These are phyloP conservation scores for Tuber calosporum DNA, from an alignment of 495 filamentous ascomycete species.

Conservation along the genomic window DNA sequence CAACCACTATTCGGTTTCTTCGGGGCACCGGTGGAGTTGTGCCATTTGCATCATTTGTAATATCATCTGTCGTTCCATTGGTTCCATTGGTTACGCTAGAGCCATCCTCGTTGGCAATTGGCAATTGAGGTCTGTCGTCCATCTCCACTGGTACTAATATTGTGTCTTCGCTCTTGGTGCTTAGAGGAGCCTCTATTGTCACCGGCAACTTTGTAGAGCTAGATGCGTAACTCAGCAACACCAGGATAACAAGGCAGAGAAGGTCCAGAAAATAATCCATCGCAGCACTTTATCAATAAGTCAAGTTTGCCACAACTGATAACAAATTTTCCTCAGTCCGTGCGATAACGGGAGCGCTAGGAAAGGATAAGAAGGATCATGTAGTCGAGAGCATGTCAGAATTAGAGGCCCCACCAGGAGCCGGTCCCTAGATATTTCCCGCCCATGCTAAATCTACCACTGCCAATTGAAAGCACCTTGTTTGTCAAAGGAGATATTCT, in stretches of 20 bases:
- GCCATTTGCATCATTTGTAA: neutral
- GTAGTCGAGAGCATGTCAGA: neutral
- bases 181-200: neutral
- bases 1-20: conserved; percentile 70
- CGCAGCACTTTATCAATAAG: neutral
- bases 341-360: neutral
- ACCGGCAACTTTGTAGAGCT: neutral
- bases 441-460: neutral
- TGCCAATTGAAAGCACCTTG: neutral
- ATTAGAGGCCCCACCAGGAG: neutral
- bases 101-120: neutral
- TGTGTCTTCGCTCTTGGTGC: neutral
- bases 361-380: neutral
- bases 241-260: conserved; percentile 15
- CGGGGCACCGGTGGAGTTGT: neutral
- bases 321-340: neutral
- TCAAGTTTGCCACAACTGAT: neutral
- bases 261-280: conserved; percentile 20
- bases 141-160: neutral
- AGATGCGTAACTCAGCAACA: neutral
- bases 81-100: neutral
- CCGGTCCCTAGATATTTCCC: neutral
- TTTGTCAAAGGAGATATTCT: conserved; percentile 16
- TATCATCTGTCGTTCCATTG: neutral
- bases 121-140: neutral